Evolutionary conservation across 208 protist species (phyloP).

Genomic region (Crithidia acanthocephali): DNA sequence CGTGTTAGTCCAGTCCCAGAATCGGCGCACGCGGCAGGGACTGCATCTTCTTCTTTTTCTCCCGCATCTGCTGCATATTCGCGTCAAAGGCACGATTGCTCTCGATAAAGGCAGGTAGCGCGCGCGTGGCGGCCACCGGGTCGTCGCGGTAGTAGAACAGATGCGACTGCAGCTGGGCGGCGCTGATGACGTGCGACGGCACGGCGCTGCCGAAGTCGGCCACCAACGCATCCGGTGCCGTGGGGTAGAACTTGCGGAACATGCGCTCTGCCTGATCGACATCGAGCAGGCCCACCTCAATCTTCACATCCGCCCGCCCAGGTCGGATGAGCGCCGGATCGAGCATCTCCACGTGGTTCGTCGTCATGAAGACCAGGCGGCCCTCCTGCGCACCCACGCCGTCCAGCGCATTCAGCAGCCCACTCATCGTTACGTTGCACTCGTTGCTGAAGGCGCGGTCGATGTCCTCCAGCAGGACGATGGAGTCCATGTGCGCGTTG

Average conservation of each 20-base stretch:
- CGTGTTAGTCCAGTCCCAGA: conserved; percentile 18
- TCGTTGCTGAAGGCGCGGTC: conserved; percentile 93
- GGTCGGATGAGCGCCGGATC: conserved; percentile 95
- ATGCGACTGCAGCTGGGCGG: conserved; percentile 94
- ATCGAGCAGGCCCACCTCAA: conserved; percentile 82
- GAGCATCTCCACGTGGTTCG: conserved; percentile 96
- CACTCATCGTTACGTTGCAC: conserved; percentile 93
- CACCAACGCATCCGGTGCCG: conserved; percentile 33
- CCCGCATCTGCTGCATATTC: conserved; percentile 46
- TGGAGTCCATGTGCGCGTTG: conserved; percentile 77
- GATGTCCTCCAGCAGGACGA: conserved; percentile 96
- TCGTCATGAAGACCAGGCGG: conserved; percentile 97
- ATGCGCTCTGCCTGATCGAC: conserved; percentile 71
- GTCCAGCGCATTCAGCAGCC: conserved; percentile 96
- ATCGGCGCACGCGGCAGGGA: conserved; percentile 38
- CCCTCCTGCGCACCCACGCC: conserved; percentile 96
- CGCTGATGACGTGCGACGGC: conserved; percentile 56
- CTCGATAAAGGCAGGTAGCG: conserved; percentile 51
- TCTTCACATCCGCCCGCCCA: conserved; percentile 94
- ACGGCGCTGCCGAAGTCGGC: conserved; percentile 52
- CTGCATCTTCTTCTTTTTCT: conserved; percentile 43
- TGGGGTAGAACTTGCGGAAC: conserved; percentile 90
- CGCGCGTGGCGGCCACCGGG: conserved; percentile 51
- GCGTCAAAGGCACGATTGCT: conserved; percentile 55
- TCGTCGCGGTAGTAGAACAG: conserved; percentile 92